Evolutionary conservation across 352 stramenopile genomes (phyloP), one percentile per base, ranked within the genome.

Genomic region (Phytopythium litorale): DNA sequence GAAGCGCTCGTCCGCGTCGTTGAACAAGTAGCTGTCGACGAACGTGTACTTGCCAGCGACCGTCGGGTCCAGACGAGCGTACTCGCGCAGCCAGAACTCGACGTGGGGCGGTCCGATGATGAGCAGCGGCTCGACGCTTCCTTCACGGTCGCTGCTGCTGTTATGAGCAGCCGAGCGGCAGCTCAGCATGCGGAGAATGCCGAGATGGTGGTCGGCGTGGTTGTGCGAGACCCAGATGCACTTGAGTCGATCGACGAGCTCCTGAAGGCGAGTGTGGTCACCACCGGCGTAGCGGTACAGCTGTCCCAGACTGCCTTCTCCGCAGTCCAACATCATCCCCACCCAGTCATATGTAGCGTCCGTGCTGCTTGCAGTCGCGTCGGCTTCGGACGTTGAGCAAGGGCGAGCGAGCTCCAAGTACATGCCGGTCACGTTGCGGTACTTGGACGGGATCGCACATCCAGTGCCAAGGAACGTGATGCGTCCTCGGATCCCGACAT

Each of bases 161-260:
- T n/a, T 25, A 51, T 30, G 45, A 19, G 50, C 30, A 13, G 58
- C 46, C 32, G 71, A 66, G 7, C 94, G 83, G 59, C 91, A 72
- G 8, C 81, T 90, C 25, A 99, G 64, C 37, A 99, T 67, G 1
- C 89, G 81, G 45, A 98, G 68, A 35, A 99, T 71, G 35, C 97
- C 97, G 30, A 99, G 83, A 71, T 99, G 95, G 62, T 99, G 97
- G 70, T 99, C 97, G 0, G 97, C 96, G 71, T 99, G 97, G 56
- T 97, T 97, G 76, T 99, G 97, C 21, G 94, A 98, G 59, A 99
- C 97, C 95, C 95, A 99, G 54, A 99, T 84, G 60, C 95, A 97
- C 56, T 95, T 85, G 37, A 98, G 68, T 33, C 80, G 65, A 68
- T 75, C 68, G 11, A 94, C 68, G 32, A 89, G 88, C 23, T 75